These are phyloP conservation scores for Pinus albicaulis DNA, from an alignment of 75 land plant genomes.

Conservation along the genomic window DNA sequence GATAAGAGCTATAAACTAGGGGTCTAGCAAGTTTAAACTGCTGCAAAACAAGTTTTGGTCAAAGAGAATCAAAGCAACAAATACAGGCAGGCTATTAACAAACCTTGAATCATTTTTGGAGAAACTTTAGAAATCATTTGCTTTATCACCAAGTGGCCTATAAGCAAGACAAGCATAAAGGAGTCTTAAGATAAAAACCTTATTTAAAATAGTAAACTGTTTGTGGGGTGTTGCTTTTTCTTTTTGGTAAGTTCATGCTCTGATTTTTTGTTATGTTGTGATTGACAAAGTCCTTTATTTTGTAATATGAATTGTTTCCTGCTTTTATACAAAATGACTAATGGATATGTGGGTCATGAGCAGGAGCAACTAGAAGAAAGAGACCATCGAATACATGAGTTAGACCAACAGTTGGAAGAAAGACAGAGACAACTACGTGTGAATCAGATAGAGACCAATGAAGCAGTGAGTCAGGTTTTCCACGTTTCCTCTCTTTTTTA, in stretches of 20 bases:
- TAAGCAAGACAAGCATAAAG: too few species aligned
- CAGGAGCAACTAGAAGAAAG: constrained; percentile 85
- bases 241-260: background rate
- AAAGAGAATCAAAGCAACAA: too few species aligned
- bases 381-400: constrained; percentile 60
- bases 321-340: background rate
- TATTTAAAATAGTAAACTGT: background rate
- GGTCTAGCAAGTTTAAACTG: too few species aligned
- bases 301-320: background rate
- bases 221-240: background rate
- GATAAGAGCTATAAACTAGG: too few species aligned
- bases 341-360: background rate
- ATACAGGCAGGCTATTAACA: too few species aligned
- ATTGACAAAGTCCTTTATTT: too few species aligned
- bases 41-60: too few species aligned
- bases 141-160: too few species aligned
- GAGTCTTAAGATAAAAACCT: background rate
- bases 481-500: background rate
- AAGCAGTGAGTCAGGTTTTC: constrained; percentile 60
- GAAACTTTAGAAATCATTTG: too few species aligned
- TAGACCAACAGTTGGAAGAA: constrained; percentile 81
- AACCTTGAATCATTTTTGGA: too few species aligned
- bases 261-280: background rate
- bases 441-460: constrained; percentile 65
- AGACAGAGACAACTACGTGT: constrained; percentile 77